Evolutionary conservation across 441 rosid genomes (phyloP).

Genomic region (Jatropha multifida): DNA sequence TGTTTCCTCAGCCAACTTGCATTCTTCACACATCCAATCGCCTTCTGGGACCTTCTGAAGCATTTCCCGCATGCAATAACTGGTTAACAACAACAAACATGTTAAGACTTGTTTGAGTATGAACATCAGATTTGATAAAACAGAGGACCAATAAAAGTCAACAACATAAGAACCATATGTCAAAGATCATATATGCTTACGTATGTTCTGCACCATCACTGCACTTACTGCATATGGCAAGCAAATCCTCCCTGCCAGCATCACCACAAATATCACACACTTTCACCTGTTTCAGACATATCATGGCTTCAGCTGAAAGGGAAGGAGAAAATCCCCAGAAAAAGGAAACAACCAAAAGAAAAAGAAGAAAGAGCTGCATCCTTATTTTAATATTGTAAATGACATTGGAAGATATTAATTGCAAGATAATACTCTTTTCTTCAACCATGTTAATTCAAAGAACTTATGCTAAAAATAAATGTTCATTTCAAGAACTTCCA

Average conservation of each 20-base stretch:
- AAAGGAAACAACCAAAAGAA: neutral
- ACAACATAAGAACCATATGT: constrained; percentile 10
- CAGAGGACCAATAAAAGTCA: constrained; percentile 17
- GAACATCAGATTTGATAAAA: neutral
- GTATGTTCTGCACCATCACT: constrained; percentile 99
- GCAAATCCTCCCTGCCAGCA: constrained; percentile 96
- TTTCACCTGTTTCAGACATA: constrained; percentile 72
- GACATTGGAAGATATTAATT: neutral
- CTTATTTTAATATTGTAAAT: neutral
- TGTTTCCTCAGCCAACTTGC: constrained; percentile 69
- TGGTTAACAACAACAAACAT: constrained; percentile 35
- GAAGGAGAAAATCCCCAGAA: neutral
- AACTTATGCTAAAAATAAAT: neutral
- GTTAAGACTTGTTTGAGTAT: constrained; percentile 12
- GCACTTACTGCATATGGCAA: constrained; percentile 91
- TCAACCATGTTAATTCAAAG: neutral
- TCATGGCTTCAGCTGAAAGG: constrained; percentile 20
- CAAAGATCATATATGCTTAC: constrained; percentile 49
- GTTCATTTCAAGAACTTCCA: neutral
- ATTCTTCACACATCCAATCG: constrained; percentile 98
- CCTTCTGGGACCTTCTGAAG: constrained; percentile 80
- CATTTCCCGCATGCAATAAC: constrained; percentile 99
- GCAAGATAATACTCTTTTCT: neutral
- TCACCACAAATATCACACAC: constrained; percentile 99
- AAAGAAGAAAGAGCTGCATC: neutral